Conservation (phyloP, 1,284 basidiomycete species). For the Apiotrichum sp. region DNA sequence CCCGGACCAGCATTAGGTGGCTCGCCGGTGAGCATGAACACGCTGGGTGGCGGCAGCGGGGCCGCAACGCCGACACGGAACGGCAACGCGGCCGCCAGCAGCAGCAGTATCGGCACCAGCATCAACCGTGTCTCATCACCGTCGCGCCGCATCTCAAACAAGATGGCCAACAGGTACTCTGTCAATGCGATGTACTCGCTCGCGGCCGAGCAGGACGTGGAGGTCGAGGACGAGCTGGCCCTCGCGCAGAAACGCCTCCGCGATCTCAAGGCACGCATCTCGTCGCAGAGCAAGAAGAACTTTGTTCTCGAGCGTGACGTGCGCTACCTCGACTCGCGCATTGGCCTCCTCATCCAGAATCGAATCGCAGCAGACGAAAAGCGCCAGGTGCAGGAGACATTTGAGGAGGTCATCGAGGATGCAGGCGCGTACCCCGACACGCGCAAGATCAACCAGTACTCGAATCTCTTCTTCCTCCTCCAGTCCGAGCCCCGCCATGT, state of each 20-base stretch:
- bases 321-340: constrained; percentile 93
- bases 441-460: constrained; percentile 83
- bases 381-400: constrained; percentile 85
- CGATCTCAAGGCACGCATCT: constrained; percentile 95
- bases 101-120: not conserved
- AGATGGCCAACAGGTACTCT: constrained; percentile 93
- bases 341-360: constrained; percentile 96
- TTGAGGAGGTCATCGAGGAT: constrained; percentile 83
- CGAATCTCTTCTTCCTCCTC: constrained; percentile 96
- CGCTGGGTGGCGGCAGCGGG: not conserved
- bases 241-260: constrained; percentile 94
- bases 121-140: constrained; percentile 1
- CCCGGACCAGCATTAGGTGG: not conserved
- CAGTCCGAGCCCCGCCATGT: constrained; percentile 97
- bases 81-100: not conserved
- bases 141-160: constrained; percentile 52
- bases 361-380: constrained; percentile 95
- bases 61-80: not conserved
- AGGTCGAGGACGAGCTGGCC: constrained; percentile 95
- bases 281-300: constrained; percentile 98
- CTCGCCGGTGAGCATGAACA: not conserved
- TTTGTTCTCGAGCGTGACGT: constrained; percentile 98
- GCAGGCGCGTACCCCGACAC: constrained; percentile 83
- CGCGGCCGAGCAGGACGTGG: constrained; percentile 97
- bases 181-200: constrained; percentile 95